A percentile compares a stretch with the other conserved stretches of the same genome.
phyloP scores from a whole-genome alignment of 2,329 filamentous ascomycete genomes.

The Neurospora crassa region DNA sequence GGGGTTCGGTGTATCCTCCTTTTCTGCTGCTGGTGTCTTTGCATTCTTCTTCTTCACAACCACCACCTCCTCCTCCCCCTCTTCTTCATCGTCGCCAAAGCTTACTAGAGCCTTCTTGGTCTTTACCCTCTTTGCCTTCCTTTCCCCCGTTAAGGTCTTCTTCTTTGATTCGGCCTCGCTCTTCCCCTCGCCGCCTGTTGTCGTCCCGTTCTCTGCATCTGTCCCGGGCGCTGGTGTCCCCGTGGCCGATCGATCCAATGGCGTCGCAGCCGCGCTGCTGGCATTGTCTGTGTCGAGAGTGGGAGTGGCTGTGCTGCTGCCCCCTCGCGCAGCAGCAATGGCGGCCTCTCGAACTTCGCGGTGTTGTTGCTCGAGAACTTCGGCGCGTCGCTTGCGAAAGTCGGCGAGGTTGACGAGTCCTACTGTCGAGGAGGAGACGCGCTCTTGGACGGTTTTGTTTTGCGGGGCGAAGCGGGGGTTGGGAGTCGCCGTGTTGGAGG shows the following conservation, averaged over 20 bases:
- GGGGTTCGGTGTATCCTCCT: conserved; percentile 24
- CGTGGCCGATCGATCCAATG: conserved; percentile 11
- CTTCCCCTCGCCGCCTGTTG: conserved; percentile 10
- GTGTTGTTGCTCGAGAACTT: conserved; percentile 86
- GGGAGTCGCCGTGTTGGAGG: not conserved
- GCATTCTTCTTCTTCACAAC: conserved; percentile 23
- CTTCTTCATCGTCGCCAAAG: conserved; percentile 62
- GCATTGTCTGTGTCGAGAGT: not conserved
- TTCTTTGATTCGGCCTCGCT: conserved; percentile 26
- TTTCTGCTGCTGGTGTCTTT: conserved; percentile 35
- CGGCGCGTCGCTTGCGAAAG: conserved; percentile 90
- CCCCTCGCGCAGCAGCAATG: conserved; percentile 21
- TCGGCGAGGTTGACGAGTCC: conserved; percentile 87
- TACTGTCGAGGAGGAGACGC: conserved; percentile 77
- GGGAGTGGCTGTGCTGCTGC: not conserved
- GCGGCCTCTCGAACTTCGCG: conserved; percentile 63
- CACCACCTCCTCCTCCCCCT: conserved; percentile 44
- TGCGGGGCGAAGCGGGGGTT: conserved; percentile 61
- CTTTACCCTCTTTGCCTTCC: conserved; percentile 38
- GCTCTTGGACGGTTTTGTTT: conserved; percentile 66
- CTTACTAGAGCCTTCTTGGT: conserved; percentile 36
- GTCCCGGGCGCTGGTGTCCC: not conserved
- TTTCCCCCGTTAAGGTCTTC: conserved; percentile 30
- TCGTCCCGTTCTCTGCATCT: conserved; percentile 26
- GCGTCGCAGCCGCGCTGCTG: conserved; percentile 29